Evolutionary conservation across 192 early-diverging fungal genomes (phyloP), one percentile per base, ranked within the genome.

Genomic region (Thamnidium elegans): DNA sequence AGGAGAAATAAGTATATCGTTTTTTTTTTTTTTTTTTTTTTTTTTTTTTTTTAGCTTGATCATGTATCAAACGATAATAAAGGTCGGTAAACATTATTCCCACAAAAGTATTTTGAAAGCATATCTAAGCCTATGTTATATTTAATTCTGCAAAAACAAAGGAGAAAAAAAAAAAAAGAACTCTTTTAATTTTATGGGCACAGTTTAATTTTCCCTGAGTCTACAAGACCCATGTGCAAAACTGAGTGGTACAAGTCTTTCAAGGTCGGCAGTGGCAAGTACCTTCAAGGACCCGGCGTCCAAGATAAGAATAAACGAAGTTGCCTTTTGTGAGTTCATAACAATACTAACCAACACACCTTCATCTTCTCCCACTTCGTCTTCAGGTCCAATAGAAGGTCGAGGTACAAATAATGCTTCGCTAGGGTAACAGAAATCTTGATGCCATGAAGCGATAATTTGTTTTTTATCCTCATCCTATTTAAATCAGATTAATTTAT

Each of bases 401-500:
- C 67, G 77, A 42, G 90, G 86, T 32, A 94, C 84, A 80, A 92
- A 94, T 5, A 89, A 65, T 1, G 92, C 84, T 76, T 94, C 90
- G 7, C 88, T 87, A n/a, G 92, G 90, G 62, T 83, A 90, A 71
- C 87, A 89, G 63, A 87, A 79, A 53, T 79, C 79, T 68, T 88
- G 78, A 34, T 77, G 55, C 78, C 78, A 80, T n/a, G 65, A 68
- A 19, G 66, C 78, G 6, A 69, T 63, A 54, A 71, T 62, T 2
- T 62, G 48, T 43, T 77, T 77, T 11, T 23, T 65, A 39, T 71
- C 56, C 32, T 77, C 50, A 63, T 80, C 65, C 78, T 80, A 60
- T 17, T 4, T 30, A 45, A 14, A 39, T 39, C 9, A 1, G 50
- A 42, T 32, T 17, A 8, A 32, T 53, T 7, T 13, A 50, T 48